A percentile compares a stretch with the other conserved stretches of the same genome.
Evolutionary conservation across 805 yeast genomes (phyloP).

Genomic region (Priceomyces castillae): DNA sequence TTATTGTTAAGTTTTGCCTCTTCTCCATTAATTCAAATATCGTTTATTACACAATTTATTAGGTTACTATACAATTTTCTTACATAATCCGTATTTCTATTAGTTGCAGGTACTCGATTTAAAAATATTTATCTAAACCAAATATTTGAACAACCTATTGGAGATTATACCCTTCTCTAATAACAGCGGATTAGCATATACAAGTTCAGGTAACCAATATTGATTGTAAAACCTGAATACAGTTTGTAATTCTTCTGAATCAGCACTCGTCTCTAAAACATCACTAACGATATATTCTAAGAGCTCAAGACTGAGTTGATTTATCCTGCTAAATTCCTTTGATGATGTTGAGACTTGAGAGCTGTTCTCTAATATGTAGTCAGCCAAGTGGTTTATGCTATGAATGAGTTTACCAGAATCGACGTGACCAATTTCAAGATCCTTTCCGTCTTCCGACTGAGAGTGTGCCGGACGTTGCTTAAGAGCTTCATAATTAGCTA

Average conservation of each 20-base stretch:
- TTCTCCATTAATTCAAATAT: not conserved
- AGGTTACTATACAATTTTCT: constrained; percentile 1
- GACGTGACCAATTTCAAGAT: constrained; percentile 36
- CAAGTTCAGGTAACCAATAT: constrained; percentile 40
- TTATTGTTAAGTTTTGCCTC: not conserved
- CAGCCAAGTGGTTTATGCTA: constrained; percentile 22
- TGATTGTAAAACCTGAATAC: constrained; percentile 36
- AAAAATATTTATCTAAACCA: constrained; percentile 20
- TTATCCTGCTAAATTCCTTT: constrained; percentile 23
- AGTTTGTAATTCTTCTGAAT: constrained; percentile 14
- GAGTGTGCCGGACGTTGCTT: constrained; percentile 20
- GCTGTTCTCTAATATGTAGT: constrained; percentile 21
- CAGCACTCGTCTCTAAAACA: constrained; percentile 24
- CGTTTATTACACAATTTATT: constrained; percentile 1
- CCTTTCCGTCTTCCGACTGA: constrained; percentile 8
- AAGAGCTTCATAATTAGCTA: constrained; percentile 44
- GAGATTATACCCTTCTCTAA: constrained; percentile 33
- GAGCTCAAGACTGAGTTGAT: constrained; percentile 31
- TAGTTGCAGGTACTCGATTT: not conserved
- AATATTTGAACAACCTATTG: constrained; percentile 37
- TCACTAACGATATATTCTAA: constrained; percentile 29
- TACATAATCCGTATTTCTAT: constrained; percentile 8
- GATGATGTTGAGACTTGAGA: constrained; percentile 13
- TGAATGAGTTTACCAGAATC: constrained; percentile 31
- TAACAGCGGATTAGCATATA: constrained; percentile 41